Conservation (phyloP, 139 green algal species). For the Chlorella sp. region DNA sequence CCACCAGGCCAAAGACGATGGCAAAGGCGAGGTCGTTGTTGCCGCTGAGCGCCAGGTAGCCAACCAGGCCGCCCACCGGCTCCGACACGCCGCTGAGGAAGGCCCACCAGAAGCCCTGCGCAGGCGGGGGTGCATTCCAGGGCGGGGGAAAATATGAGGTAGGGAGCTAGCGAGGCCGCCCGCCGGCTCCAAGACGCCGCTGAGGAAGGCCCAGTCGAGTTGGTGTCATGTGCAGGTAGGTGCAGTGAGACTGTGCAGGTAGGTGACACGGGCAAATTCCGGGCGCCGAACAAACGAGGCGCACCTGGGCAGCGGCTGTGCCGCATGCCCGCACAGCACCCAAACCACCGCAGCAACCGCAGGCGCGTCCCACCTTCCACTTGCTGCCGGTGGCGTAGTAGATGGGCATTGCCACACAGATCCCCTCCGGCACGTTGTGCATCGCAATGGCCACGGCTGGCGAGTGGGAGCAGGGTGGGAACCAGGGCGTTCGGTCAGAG, state of each 20-base stretch:
- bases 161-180: too few relatives aligned
- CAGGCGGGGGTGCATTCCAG: too few relatives aligned
- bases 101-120: conserved; percentile 69
- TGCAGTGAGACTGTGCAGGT: too few relatives aligned
- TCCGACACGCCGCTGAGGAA: conserved; percentile 74
- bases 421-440: conserved; percentile 84
- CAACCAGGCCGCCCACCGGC: conserved; percentile 78
- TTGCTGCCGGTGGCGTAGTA: conserved; percentile 86
- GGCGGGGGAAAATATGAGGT: neutral
- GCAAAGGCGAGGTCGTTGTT: conserved; percentile 33
- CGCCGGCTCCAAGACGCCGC: neutral
- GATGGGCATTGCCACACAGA: conserved; percentile 91
- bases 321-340: too few relatives aligned
- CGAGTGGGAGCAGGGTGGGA: neutral
- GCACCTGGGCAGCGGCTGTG: too few relatives aligned
- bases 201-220: too few relatives aligned
- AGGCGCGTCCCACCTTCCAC: conserved; percentile 54
- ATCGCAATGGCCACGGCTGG: conserved; percentile 77
- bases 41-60: conserved; percentile 32
- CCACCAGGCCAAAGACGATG: conserved; percentile 77
- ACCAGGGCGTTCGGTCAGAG: neutral
- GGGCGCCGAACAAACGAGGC: too few relatives aligned
- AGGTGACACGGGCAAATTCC: too few relatives aligned
- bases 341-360: too few relatives aligned
- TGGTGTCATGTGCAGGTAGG: too few relatives aligned